Base-by-base conservation (phyloP, 2,329 filamentous ascomycete genomes). In the Geosmithia putterillii region DNA sequence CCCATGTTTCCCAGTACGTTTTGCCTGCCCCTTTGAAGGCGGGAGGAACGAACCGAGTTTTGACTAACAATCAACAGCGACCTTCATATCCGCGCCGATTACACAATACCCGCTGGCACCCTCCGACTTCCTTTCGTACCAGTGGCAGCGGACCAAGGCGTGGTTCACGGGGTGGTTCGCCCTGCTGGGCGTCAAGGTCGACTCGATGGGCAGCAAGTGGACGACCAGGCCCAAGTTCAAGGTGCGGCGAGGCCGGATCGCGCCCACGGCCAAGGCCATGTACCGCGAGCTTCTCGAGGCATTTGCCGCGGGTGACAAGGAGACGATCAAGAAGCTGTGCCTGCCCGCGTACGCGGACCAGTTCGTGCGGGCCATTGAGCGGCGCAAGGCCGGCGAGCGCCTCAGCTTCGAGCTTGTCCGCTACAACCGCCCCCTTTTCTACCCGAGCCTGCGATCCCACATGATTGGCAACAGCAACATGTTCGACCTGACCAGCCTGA, bases 261-360 rank as follows among this genome's bases (percentile, higher is more conserved):
- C 66, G 8, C 69, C 75, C 2, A 67, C 69, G 1, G 81, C 79
- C 25, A 70, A 74, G 51, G 68, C 65, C 18, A 63, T 83, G 53
- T 79, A 86, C 58, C 62, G 64, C 42, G 62, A 73, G 49, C 74
- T 85, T 67, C 76, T 78, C 51, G 67, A 70, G 45, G 74, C 74
- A 4, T 71, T 83, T 41, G 81, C 81, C 7, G 59, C 61, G 2
- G 77, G 75, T 46, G 74, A 83, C 61, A 61, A 64, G 49, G 50
- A 54, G 2, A 61, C 67, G 5, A 61, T 84, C 21, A 59, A 66
- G 39, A 57, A 59, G 22, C 59, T 82, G 40, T 83, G 80, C 62
- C 60, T 70, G 19, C 59, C 65, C 25, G 66, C 69, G 20, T 66
- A 83, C 38, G 65, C 63, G 48, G 56, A 64, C 38, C 66, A 66